Evolutionary conservation across 108 stramenopile genomes (phyloP), one percentile per base, ranked within the genome.

Genomic region (Chaetoceros muelleri): DNA sequence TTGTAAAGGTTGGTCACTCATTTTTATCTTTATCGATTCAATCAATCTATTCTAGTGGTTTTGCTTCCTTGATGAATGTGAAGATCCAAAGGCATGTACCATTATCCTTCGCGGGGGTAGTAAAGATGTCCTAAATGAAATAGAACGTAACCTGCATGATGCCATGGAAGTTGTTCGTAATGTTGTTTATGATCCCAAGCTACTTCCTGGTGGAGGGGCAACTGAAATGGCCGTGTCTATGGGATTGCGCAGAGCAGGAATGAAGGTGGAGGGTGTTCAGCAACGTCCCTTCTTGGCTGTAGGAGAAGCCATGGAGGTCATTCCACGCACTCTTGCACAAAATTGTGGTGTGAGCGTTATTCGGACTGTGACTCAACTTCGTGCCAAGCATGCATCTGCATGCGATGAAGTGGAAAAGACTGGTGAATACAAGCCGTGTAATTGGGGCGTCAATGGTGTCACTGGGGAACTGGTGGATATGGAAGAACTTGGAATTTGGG

Each of bases 121-220:
- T 61, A 98, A 98, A 73, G 99, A 99, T 73, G 98, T 99, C 1
- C 76, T 99, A 56, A 99, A 98, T 75, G 99, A 99, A 82, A 78
- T 99, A 47, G 99, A 99, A 74, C 82, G 99, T 45, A 99, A 98
- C 66, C 69, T 99, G 48, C 84, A 87, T 53, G 99, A 99, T 84
- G 99, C 99, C 62, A 97, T 99, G 97, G 95, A 97, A 73, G 98
- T 99, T 23, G 97, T 98, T 48, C 82, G 97, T 2, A 99, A 99
- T 74, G 90, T 99, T 44, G 95, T 99, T 22, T 94, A 95, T 66
- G 95, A 95, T 65, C 95, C 95, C 44, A 85, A 93, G 68, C 73
- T 99, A 24, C 64, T 99, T 44, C 96, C 96, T n/a, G 99, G 99
- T 24, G 99, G 99, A 21, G 99, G 96, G 28, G 96, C 97, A 23